phyloP scores from a whole-genome alignment of 108 stramenopile genomes.

The Nannochloropsis salina region DNA sequence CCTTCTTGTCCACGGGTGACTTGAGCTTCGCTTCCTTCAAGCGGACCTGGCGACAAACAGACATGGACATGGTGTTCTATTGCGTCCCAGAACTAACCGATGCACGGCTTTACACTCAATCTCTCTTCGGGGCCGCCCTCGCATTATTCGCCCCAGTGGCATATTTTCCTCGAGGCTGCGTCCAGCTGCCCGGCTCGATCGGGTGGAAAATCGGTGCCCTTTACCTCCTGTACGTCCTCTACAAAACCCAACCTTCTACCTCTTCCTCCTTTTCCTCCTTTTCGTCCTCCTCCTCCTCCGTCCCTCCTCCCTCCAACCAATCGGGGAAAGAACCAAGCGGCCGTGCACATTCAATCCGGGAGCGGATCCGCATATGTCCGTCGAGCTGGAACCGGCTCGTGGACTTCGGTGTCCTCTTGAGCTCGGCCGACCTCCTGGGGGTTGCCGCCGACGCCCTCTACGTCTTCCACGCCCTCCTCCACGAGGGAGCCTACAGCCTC shows the following conservation, averaged over 20 bases:
- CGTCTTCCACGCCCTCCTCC: neutral
- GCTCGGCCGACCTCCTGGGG: neutral
- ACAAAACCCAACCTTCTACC: neutral
- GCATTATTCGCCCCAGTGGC: neutral
- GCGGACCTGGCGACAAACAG: neutral
- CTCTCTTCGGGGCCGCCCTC: neutral
- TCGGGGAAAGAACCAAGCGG: neutral
- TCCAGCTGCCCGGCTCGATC: neutral
- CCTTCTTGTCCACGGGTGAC: neutral
- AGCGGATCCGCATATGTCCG: neutral
- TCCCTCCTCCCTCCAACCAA: neutral
- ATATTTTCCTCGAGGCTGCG: neutral
- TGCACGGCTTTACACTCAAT: neutral
- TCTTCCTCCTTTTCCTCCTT: neutral
- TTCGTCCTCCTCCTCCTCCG: neutral
- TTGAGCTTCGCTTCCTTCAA: slow-evolving; percentile 8
- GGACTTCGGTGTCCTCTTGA: neutral
- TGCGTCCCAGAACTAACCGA: neutral
- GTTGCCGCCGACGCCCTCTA: neutral
- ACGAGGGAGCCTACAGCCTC: neutral
- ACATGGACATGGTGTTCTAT: slow-evolving; percentile 16
- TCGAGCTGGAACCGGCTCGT: neutral
- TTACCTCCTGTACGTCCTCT: neutral
- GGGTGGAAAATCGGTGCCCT: neutral
- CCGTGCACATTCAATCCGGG: neutral